Evolutionary conservation across 257 asterid genomes (phyloP).

Genomic region (Solanum neorickii): DNA sequence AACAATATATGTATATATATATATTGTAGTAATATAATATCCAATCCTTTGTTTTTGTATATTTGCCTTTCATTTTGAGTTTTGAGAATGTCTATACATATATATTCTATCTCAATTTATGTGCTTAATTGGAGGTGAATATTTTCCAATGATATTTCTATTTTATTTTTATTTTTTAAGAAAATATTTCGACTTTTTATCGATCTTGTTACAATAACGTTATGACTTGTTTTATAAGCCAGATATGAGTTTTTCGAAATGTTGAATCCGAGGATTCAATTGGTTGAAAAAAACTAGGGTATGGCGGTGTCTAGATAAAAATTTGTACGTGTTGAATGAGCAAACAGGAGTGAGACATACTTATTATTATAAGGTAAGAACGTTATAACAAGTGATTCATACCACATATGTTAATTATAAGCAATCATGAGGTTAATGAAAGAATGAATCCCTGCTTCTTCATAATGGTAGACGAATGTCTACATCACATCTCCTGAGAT

Average conservation of each 20-base stretch:
- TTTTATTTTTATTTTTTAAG: not conserved
- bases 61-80: not conserved
- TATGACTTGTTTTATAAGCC: not conserved
- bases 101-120: not conserved
- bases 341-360: not conserved
- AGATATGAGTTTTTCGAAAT: not conserved
- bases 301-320: not conserved
- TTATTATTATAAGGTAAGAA: not conserved
- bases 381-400: not conserved
- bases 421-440: not conserved
- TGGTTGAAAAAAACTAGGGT: not conserved
- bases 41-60: not conserved
- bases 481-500: not conserved
- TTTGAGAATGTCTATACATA: not conserved
- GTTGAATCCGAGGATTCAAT: not conserved
- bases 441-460: not conserved
- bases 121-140: not conserved
- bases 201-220: not conserved
- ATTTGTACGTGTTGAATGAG: not conserved
- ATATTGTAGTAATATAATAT: not conserved
- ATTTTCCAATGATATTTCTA: not conserved
- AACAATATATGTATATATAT: not conserved
- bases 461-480: not conserved
- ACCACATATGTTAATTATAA: not conserved
- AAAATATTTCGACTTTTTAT: not conserved